Conservation (phyloP, 2,329 filamentous ascomycete species). For the Clonostachys solani region DNA sequence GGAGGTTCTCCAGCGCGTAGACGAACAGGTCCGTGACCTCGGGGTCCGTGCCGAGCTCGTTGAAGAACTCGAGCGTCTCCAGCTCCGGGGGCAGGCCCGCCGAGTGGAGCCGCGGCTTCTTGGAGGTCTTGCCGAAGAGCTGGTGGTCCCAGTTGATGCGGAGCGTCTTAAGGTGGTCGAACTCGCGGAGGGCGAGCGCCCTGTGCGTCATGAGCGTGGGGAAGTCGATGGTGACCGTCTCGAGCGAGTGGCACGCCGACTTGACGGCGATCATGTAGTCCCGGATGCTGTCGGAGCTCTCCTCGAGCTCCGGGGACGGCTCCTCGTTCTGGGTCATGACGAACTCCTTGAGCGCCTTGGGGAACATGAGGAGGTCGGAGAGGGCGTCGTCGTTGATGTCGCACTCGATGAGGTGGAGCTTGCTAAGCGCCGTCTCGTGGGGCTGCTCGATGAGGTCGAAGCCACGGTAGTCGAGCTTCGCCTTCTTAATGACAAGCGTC, state of each 20-base stretch:
- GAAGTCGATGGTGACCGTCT: conserved; percentile 39
- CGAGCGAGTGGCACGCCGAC: conserved; percentile 33
- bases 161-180: conserved; percentile 30
- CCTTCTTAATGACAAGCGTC: conserved; percentile 35
- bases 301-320: conserved; percentile 34
- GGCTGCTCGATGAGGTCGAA: conserved; percentile 44
- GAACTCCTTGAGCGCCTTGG: conserved; percentile 37
- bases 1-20: conserved; percentile 30
- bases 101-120: conserved; percentile 37
- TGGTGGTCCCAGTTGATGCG: conserved; percentile 42
- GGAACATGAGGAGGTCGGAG: conserved; percentile 32
- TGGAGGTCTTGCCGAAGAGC: conserved; percentile 38
- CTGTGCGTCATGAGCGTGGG: conserved; percentile 31
- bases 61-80: conserved; percentile 39
- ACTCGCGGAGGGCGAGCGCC: conserved; percentile 37
- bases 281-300: conserved; percentile 39
- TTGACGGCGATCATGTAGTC: conserved; percentile 40
- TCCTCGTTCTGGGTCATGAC: conserved; percentile 38
- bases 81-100: conserved; percentile 41
- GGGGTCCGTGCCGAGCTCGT: conserved; percentile 38
- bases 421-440: conserved; percentile 36
- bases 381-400: conserved; percentile 40
- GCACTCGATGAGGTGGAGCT: conserved; percentile 41
- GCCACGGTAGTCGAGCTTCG: conserved; percentile 38
- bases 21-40: conserved; percentile 40